Evolutionary conservation across 202 grass and related monocot species (phyloP).

Genomic region (Bolboschoenoplectus hybrid): DNA sequence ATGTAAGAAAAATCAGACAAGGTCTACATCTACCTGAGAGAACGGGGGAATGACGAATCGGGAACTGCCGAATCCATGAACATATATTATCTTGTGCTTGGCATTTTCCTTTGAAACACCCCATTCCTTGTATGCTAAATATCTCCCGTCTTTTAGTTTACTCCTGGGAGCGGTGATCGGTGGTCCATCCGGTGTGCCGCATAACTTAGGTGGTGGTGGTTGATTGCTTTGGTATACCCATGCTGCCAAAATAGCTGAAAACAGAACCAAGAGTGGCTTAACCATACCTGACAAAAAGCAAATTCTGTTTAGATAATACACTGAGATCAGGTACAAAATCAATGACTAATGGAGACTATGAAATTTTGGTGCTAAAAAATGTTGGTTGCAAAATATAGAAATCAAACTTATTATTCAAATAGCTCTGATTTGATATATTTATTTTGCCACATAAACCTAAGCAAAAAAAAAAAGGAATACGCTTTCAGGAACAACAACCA

Average conservation of each 20-base stretch:
- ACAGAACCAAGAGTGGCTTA: constrained; percentile 16
- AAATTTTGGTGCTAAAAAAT: neutral
- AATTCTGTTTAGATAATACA: neutral
- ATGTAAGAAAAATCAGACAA: neutral
- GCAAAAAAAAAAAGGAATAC: neutral
- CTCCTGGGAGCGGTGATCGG: constrained; percentile 43
- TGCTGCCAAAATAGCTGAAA: constrained; percentile 1
- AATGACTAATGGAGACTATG: neutral
- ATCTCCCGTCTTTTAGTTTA: constrained; percentile 52
- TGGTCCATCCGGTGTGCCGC: constrained; percentile 45
- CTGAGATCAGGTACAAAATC: neutral
- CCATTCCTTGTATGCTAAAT: constrained; percentile 52
- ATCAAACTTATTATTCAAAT: neutral
- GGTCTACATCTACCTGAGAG: constrained; percentile 38
- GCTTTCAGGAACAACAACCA: neutral
- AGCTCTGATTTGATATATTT: neutral
- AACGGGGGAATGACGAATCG: constrained; percentile 40
- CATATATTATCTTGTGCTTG: constrained; percentile 45
- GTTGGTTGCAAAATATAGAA: neutral
- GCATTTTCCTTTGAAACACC: constrained; percentile 47
- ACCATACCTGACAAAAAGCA: constrained; percentile 27
- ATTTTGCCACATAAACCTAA: neutral
- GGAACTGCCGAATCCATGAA: constrained; percentile 51
- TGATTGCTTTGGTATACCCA: constrained; percentile 44
- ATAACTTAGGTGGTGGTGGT: constrained; percentile 45